Evolutionary conservation across 2,329 filamentous ascomycete genomes (phyloP).

Genomic region (Drechslera avenae): DNA sequence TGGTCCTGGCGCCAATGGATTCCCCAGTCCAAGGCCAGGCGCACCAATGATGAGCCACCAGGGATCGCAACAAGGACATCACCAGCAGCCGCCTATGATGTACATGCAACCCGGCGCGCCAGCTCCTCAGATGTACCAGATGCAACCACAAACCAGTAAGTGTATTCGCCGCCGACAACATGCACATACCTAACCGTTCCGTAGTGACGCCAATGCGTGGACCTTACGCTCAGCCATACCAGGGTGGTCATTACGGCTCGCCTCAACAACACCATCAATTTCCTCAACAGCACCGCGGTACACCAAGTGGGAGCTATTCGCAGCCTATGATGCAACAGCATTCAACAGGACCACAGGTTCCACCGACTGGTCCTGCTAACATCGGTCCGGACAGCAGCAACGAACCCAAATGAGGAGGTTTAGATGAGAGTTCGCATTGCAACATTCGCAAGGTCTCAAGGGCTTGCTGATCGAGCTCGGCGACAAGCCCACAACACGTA

Average conservation of each 20-base stretch:
- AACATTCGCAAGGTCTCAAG: conserved; percentile 11
- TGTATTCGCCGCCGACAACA: conserved; percentile 32
- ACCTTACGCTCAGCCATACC: conserved; percentile 48
- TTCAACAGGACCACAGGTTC: conserved; percentile 45
- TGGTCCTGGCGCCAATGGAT: conserved; percentile 72
- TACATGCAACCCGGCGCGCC: conserved; percentile 77
- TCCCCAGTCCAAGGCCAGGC: conserved; percentile 83
- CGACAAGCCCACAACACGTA: conserved; percentile 14
- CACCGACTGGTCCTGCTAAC: conserved; percentile 42
- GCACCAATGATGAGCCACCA: conserved; percentile 93
- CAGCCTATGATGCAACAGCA: conserved; percentile 51
- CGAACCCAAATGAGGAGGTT: conserved; percentile 45
- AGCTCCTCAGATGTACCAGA: conserved; percentile 75
- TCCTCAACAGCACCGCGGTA: conserved; percentile 49
- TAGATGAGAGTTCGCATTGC: conserved; percentile 15
- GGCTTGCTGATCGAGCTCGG: conserved; percentile 10
- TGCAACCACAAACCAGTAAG: conserved; percentile 77
- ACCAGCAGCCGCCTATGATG: conserved; percentile 66
- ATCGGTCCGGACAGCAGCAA: conserved; percentile 43
- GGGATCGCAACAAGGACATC: conserved; percentile 88
- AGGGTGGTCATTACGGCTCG: conserved; percentile 45
- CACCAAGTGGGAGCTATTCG: conserved; percentile 48
- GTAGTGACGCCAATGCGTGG: conserved; percentile 49
- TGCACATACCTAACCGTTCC: conserved; percentile 12
- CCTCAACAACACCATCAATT: conserved; percentile 50